A percentile compares a stretch with the other conserved stretches of the same genome.
phyloP scores from a whole-genome alignment of 495 filamentous ascomycete genomes.

The Apodospora peruviana region DNA sequence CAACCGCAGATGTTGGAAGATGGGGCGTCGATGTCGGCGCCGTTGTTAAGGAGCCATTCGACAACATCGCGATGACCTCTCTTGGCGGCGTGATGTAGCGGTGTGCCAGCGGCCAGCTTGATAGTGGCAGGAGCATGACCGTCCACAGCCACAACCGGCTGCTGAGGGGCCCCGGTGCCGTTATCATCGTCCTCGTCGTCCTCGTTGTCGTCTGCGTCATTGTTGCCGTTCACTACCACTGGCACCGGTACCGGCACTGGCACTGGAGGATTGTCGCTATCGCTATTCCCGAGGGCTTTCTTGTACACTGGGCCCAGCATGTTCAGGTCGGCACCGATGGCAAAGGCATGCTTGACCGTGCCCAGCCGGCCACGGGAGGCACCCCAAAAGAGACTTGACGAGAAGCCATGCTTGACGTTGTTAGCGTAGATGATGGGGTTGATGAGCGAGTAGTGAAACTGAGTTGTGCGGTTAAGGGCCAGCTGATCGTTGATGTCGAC shows the following conservation, averaged over 20 bases:
- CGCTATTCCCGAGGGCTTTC: constrained; percentile 3
- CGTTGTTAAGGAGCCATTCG: constrained; percentile 25
- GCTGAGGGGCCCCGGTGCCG: neutral
- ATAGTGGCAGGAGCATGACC: too few species aligned
- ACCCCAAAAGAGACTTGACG: constrained; percentile 18
- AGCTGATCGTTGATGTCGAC: constrained; percentile 14
- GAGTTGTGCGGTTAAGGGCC: constrained; percentile 12
- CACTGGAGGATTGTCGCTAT: too few species aligned
- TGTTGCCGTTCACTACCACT: too few species aligned
- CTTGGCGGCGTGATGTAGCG: constrained; percentile 28
- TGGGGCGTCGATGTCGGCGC: constrained; percentile 22
- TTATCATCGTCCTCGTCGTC: too few species aligned
- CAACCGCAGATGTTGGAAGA: constrained; percentile 27
- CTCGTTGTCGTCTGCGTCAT: too few species aligned
- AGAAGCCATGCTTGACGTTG: constrained; percentile 11
- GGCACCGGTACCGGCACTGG: too few species aligned
- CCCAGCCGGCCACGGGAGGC: constrained; percentile 19
- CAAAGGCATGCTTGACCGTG: constrained; percentile 20
- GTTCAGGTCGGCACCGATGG: constrained; percentile 20
- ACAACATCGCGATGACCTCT: constrained; percentile 26
- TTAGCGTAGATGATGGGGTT: constrained; percentile 17
- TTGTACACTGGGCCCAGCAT: constrained; percentile 10
- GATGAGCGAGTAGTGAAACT: constrained; percentile 14
- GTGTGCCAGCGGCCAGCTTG: neutral
- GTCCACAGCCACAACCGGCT: too few species aligned